Evolutionary conservation across 1,284 basidiomycete genomes (phyloP), one percentile per base, ranked within the genome.

Genomic region (Moniliophthora roreri): DNA sequence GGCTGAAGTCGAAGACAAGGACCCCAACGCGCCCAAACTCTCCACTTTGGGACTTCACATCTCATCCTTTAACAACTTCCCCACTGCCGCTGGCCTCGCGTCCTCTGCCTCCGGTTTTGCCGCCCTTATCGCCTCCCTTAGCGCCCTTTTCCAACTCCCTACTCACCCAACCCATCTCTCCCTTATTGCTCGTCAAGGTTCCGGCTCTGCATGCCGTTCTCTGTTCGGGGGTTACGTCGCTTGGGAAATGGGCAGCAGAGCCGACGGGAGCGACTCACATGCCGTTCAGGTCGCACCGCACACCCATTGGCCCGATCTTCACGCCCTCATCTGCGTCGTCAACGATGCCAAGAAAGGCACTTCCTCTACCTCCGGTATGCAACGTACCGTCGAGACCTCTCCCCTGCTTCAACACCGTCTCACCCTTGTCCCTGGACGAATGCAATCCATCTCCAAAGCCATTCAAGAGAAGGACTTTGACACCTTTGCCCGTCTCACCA

Each of bases 31-130:
- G 58, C 82, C 87, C 51, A 87, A 89, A 88, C 73, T 96, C 49
- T 89, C 94, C 0, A 67, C 78, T 15, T 89, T 77, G 69, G 74
- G 80, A 26, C 82, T 97, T 2, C 92, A 93, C 73, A 95, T 99
- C 60, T 85, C 85, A 55, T 98, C 95, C 9, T 89, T 87, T 75
- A 99, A 99, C 83, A 99, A 99, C 79, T 99, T 99, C 79, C 96
- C 96, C 21, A 99, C 96, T 4, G 97, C 97, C 7, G 97, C 96
- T 0, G 97, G 96, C 10, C 87, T 99, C 36, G 96, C 97, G 0
- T 98, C 96, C 0, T 98, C 95, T 26, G 96, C 97, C 0, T 94
- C 95, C 0, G 96, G 96, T 11, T 96, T 99, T 61, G 96, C 97
- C 1, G 97, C 96, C 0, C 87, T 99, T 38, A 91, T 95, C 46